Base-by-base conservation (phyloP, 257 asterid genomes). In the Nicotiana benthamiana region DNA sequence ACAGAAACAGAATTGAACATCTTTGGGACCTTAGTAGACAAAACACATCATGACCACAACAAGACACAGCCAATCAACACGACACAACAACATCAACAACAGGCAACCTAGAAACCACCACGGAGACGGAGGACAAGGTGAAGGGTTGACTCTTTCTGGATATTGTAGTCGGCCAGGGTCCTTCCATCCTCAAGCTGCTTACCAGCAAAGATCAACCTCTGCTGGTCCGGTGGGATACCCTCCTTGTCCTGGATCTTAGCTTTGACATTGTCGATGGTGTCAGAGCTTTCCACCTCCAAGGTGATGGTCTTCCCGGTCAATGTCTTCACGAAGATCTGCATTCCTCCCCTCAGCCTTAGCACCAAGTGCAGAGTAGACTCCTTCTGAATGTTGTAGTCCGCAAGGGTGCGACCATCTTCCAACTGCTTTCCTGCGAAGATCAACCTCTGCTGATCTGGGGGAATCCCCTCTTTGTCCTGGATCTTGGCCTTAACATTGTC, bases 71-170 rank as follows among this genome's bases (percentile, higher is more conserved):
- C 43, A 26, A 9, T 22, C 24, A 27, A 1, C 5, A 10, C 26
- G 1, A 36, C 56, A 17, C 5, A 9, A 57, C 15, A 8, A 12
- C 1, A 16, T 5, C 2, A 22, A 17, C 53, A 6, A 3, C 17
- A 24, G 70, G n/a, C 65, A 57, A 70, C 63, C 83, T 79, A 90
- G 85, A 82, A 81, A 77, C 93, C 97, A 87, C 97, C 97, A 85
- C 97, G 94, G 80, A 92, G 96, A 85, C 95, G 97, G 61, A 92
- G 97, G 82, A 92, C 97, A 79, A 92, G 93, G 87, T 92, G 97
- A 27, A 92, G 94, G 51, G 96, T 91, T 2, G 96, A 91, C 87
- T 91, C 93, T 83, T 89, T 90, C 87, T 90, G 94, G 83, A 89
- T 90, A 72, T 89, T 89, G 57, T 86, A 89, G 63, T 89, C 93